Base-by-base conservation (phyloP, 2,329 filamentous ascomycete genomes). In the Helicocarpus griseus region DNA sequence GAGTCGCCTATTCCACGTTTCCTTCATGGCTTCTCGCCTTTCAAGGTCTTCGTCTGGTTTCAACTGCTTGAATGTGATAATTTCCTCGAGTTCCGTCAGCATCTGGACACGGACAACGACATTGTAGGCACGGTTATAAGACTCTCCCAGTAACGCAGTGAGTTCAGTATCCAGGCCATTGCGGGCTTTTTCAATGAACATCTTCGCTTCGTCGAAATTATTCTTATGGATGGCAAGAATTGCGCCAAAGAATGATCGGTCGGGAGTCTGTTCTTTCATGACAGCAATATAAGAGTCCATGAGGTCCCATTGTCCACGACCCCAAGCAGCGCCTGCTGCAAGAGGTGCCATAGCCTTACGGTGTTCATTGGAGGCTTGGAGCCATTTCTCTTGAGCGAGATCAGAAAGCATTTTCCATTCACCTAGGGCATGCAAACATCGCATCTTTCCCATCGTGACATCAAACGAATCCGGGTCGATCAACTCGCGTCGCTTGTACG, bases 371-470 rank as follows among this genome's bases (percentile, higher is more conserved):
- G 84, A 83, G 6, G 91, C 93, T 65, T 90, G 89, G 58, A 87
- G 82, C 93, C 93, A 99, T 48, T 91, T 95, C 64, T 90, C 89
- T 64, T 94, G 86, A 0, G 90, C 91, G 50, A 98, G 77, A 46
- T 82, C 83, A 0, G 91, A 94, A 14, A 99, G 77, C 3, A 89
- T 83, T 59, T 97, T 94, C 93, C 93, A 99, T 68, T 99, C 93
- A 55, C 93, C 93, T 33, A 99, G 77, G 7, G 93, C 94, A 66
- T 99, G 93, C 57, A 97, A 73, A 77, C 93, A 99, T 45, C 93
- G 84, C 93, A 99, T 98, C 72, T 98, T 98, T 58, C 93, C 93
- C 90, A 98, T 97, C 31, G 95, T 89, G 50, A 98, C 89, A 54
- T 97, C 93, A 54, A 98, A 89, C 0, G 89, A 89, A 55, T 84